Evolutionary conservation across 148 eudicot genomes (phyloP).

Genomic region (Persicaria maculosa): DNA sequence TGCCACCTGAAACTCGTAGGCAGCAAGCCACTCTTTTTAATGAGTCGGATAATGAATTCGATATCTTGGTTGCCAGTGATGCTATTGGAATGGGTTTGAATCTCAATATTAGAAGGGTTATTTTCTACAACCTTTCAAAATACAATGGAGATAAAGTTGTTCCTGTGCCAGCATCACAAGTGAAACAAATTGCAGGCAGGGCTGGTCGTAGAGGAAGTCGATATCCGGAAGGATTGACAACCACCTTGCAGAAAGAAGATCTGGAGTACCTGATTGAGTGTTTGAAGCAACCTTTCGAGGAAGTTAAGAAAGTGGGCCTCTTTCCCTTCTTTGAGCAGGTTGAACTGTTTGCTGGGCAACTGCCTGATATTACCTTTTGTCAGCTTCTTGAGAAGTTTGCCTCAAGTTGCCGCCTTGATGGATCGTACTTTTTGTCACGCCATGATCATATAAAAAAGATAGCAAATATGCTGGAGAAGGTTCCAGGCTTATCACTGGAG

Average conservation of each 20-base stretch:
- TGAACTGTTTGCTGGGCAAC: constrained; percentile 82
- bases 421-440: constrained; percentile 79
- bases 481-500: constrained; percentile 69
- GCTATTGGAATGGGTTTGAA: constrained; percentile 99
- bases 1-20: constrained; percentile 97
- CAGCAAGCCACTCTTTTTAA: constrained; percentile 86
- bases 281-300: constrained; percentile 71
- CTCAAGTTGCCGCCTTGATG: constrained; percentile 77
- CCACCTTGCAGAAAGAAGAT: constrained; percentile 73
- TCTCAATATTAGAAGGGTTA: constrained; percentile 76
- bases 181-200: constrained; percentile 95
- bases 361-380: constrained; percentile 52
- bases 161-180: constrained; percentile 89
- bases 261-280: constrained; percentile 80
- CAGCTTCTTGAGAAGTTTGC: constrained; percentile 65
- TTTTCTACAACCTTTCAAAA: constrained; percentile 70
- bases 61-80: constrained; percentile 97
- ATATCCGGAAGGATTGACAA: constrained; percentile 88
- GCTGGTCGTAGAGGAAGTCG: constrained; percentile 96
- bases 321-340: constrained; percentile 89
- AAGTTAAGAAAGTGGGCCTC: constrained; percentile 80
- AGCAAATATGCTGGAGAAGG: constrained; percentile 89
- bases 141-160: constrained; percentile 82
- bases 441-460: constrained; percentile 63
- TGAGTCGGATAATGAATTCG: constrained; percentile 67